phyloP scores from a whole-genome alignment of 148 eudicot genomes.

The Heliamphora exappendiculata region DNA sequence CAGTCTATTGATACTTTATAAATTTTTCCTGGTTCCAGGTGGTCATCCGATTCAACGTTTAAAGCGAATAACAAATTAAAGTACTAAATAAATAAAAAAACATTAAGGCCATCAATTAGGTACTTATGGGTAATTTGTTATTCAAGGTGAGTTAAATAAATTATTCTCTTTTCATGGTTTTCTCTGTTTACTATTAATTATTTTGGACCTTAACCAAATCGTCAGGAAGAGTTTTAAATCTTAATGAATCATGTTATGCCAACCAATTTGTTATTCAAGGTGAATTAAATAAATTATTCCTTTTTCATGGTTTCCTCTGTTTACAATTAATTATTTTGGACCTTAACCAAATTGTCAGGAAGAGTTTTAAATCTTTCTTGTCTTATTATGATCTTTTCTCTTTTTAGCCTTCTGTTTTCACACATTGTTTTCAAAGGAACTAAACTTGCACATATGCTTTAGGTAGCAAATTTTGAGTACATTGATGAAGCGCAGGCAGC shows the following conservation, averaged over 20 bases:
- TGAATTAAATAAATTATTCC: too few relatives aligned
- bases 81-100: too few relatives aligned
- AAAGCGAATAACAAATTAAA: too few relatives aligned
- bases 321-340: neutral
- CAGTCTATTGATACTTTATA: too few relatives aligned
- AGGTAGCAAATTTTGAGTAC: conserved; percentile 97
- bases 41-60: too few relatives aligned
- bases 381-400: neutral
- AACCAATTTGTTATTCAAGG: too few relatives aligned
- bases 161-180: neutral
- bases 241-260: neutral
- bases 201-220: neutral
- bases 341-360: neutral
- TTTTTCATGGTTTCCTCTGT: neutral
- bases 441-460: conserved; percentile 12
- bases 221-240: too few relatives aligned
- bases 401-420: neutral
- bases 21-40: too few relatives aligned
- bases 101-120: too few relatives aligned
- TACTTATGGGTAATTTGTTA: too few relatives aligned
- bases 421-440: neutral
- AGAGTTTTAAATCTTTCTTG: neutral
- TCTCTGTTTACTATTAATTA: neutral
- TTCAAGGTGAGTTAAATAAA: too few relatives aligned
- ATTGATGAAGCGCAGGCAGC: conserved; percentile 69